These are phyloP conservation scores for Pseudogymnoascus verrucosus DNA, from an alignment of 2,329 filamentous ascomycete species.

Conservation along the genomic window DNA sequence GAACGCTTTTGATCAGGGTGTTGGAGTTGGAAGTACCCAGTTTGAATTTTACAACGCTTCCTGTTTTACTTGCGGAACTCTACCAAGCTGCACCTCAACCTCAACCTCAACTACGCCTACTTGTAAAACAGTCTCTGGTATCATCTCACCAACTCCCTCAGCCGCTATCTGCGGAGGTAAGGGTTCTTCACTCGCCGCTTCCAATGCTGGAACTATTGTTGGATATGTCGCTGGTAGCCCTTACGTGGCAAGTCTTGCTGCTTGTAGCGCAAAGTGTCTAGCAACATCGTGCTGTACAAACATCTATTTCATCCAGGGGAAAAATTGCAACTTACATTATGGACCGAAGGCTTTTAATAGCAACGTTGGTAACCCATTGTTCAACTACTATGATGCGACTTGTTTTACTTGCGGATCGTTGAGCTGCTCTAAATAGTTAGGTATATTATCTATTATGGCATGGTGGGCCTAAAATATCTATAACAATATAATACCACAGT, in stretches of 20 bases:
- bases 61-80: too few species aligned
- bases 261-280: neutral
- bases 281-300: neutral
- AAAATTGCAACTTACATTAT: neutral
- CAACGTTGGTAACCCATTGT: neutral
- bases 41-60: too few species aligned
- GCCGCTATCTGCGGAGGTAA: neutral
- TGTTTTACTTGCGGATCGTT: neutral
- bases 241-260: neutral
- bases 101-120: too few species aligned
- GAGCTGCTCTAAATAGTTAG: too few species aligned
- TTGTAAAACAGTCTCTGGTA: too few species aligned
- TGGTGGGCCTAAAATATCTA: too few species aligned
- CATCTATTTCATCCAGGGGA: neutral
- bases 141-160: conserved; percentile 1
- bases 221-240: neutral
- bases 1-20: too few species aligned
- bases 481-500: too few species aligned
- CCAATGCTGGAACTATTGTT: neutral
- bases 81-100: too few species aligned
- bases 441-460: too few species aligned
- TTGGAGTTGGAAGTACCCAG: too few species aligned
- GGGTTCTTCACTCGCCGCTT: neutral
- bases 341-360: neutral
- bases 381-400: neutral